Evolutionary conservation across 2,329 filamentous ascomycete species (phyloP), one percentile per base, ranked within the genome.

Genomic region (Pseudogymnoascus sp.): DNA sequence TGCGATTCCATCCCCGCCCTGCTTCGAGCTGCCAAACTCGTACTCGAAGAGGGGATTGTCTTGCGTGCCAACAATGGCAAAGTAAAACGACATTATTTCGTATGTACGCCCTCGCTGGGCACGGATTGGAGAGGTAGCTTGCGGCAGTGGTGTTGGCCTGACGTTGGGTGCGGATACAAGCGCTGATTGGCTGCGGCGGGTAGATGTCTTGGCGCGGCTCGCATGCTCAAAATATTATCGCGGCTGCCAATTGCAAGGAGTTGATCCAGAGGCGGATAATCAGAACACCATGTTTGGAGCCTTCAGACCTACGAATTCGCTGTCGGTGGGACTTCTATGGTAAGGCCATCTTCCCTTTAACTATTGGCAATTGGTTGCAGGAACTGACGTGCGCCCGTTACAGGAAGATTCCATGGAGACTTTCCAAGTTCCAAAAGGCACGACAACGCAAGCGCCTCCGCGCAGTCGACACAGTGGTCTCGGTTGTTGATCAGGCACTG

Each of bases 21-120:
- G 88, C 76, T 97, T 97, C 39, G 91, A 96, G 38, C 93, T 97
- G 70, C 94, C 94, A 74, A 99, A 99, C 73, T 96, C 92, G 76
- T 95, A 86, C 77, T 96, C 93, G 78, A 97, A 99, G 67, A 99
- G 84, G 35, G 94, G 93, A 72, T 93, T 95, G 79, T 99, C 94
- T 70, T 91, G 90, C 20, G 92, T 95, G 72, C 92, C 94, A 74
- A 99, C 86, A 68, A 99, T 96, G 72, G 90, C 90, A 77, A 99
- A 97, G 80, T 97, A 97, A 82, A 97, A 99, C 63, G 92, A 97
- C 94, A 97, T 97, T 66, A 68, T 80, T 61, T 60, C 20, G 33
- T 30, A 35, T 33, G 33, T 54, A 33, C 43, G 16, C 47, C 47
- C 28, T 54, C 6, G 69, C 75, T 67, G 63, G 68, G 70, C 67